These are phyloP conservation scores for Ophiocordyceps sinensis DNA, from an alignment of 2,329 filamentous ascomycete genomes.

Conservation along the genomic window DNA sequence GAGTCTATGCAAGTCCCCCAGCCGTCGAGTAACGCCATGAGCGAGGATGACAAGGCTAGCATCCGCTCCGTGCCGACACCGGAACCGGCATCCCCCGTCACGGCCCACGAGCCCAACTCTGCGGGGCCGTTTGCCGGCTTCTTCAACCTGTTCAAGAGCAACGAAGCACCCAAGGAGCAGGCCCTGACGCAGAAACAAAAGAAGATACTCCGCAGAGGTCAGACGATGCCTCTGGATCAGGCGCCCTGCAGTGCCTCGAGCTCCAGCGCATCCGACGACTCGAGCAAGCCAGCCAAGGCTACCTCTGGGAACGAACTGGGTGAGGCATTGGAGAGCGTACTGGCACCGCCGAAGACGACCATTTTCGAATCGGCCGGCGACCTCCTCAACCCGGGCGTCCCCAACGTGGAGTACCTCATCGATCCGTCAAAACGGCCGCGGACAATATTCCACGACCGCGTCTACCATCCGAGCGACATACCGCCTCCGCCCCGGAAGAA, in stretches of 20 bases:
- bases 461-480: constrained; percentile 90
- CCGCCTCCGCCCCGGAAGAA: constrained; percentile 61
- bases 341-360: constrained; percentile 74
- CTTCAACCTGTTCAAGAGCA: constrained; percentile 59
- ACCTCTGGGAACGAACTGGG: constrained; percentile 36
- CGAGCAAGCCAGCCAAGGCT: constrained; percentile 18
- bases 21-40: constrained; percentile 48
- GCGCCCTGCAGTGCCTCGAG: constrained; percentile 8
- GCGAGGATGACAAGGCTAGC: constrained; percentile 51
- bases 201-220: constrained; percentile 63
- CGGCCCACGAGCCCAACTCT: constrained; percentile 19
- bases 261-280: constrained; percentile 5
- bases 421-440: constrained; percentile 69
- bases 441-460: constrained; percentile 91
- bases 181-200: constrained; percentile 42
- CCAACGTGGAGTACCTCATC: constrained; percentile 65
- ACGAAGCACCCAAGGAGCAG: constrained; percentile 33
- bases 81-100: constrained; percentile 10
- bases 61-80: constrained; percentile 28
- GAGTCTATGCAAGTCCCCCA: constrained; percentile 50
- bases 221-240: constrained; percentile 42
- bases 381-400: constrained; percentile 77
- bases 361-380: constrained; percentile 94
- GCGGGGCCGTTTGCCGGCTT: constrained; percentile 41
- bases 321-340: constrained; percentile 30